phyloP scores from a whole-genome alignment of 1,139 yeast species.

The Debaryomyces psychrophilus region DNA sequence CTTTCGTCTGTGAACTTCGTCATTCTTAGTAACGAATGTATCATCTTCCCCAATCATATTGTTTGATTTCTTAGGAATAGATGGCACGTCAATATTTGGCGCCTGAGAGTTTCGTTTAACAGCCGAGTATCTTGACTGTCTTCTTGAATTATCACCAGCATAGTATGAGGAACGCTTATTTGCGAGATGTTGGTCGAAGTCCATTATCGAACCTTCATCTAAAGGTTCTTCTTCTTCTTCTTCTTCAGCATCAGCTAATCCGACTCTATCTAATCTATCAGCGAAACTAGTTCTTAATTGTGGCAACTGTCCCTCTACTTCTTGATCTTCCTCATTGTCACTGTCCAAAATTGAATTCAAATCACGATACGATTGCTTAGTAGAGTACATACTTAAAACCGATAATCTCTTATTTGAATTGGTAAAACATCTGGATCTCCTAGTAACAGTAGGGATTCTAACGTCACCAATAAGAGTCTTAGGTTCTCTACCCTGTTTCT shows the following conservation, averaged over 20 bases:
- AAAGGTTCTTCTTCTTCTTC: slow-evolving; percentile 34
- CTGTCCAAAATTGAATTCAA: slow-evolving; percentile 51
- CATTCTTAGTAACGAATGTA: slow-evolving; percentile 41
- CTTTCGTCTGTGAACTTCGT: slow-evolving; percentile 25
- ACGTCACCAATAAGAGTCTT: slow-evolving; percentile 59
- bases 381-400: slow-evolving; percentile 68
- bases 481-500: slow-evolving; percentile 18
- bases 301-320: slow-evolving; percentile 29
- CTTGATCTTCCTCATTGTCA: slow-evolving; percentile 36
- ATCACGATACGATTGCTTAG: slow-evolving; percentile 66
- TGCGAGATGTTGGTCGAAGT: slow-evolving; percentile 48
- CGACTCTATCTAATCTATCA: slow-evolving; percentile 46
- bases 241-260: slow-evolving; percentile 35
- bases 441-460: slow-evolving; percentile 68
- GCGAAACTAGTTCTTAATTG: slow-evolving; percentile 48
- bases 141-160: slow-evolving; percentile 22
- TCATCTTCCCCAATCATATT: slow-evolving; percentile 30
- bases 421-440: slow-evolving; percentile 65
- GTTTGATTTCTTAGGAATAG: slow-evolving; percentile 12
- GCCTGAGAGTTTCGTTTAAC: slow-evolving; percentile 25
- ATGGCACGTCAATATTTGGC: slow-evolving; percentile 7
- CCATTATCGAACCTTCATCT: slow-evolving; percentile 45
- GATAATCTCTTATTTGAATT: slow-evolving; percentile 68
- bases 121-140: slow-evolving; percentile 26
- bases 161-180: slow-evolving; percentile 44